Evolutionary conservation across 116 monocot genomes (phyloP), one percentile per base, ranked within the genome.

Genomic region (Dioscorea cayenensis): DNA sequence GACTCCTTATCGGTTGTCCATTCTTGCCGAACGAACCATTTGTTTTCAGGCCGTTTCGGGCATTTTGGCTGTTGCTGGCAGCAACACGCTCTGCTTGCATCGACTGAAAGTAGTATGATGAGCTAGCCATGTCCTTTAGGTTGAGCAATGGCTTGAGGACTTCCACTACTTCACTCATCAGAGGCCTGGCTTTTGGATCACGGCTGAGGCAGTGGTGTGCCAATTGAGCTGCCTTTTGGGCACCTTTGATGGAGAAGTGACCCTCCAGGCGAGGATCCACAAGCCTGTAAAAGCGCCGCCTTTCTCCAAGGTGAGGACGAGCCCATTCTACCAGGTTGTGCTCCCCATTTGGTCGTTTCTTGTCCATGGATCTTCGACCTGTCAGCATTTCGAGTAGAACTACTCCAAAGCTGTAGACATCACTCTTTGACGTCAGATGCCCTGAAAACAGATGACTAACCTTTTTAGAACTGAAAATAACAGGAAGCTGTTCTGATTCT

Each of bases 271-370:
- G 73, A 16, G 84, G 74, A 51, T 84, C 84, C 19, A 84, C 52
- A 6, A 84, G 60, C 66, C 69, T 68, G 67, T 80, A 80, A 49
- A 84, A 77, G 13, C 38, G 70, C 19, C 68, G 73, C 36, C 64
- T 80, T 22, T 84, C 77, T 28, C 63, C 64, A 0, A 84, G 80
- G 29, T 80, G 19, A 4, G 77, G 74, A 6, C 71, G 35, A 12
- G 80, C 80, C 84, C 84, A 84, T 38, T 84, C 80, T 18, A 84
- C 84, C 70, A 84, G 66, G 77, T 84, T 84, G 17, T 80, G 84
- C 49, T 84, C 71, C 43, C 77, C 80, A 36, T 74, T 77, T 16
- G 84, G 77, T n/a, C 74, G 84, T 38, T 62, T 77, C 58, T 77
- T 84, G 59, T 84, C 84, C 84, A 84, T 77, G 43, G 80, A 80